Evolutionary conservation across 306 rosid genomes (phyloP), one percentile per base, ranked within the genome.

Genomic region (Biancaea sappan): DNA sequence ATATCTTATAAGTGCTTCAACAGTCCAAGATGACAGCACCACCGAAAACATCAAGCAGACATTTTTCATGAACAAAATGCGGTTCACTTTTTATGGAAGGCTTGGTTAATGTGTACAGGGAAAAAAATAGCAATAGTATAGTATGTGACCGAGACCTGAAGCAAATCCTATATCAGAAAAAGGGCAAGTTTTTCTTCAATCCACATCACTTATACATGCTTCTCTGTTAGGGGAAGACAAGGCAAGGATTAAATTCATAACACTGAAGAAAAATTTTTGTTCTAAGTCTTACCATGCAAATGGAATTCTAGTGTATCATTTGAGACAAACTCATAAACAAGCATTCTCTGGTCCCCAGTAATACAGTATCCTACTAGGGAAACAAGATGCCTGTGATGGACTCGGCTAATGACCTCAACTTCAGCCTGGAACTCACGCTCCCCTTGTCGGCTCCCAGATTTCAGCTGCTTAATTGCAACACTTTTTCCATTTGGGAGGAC

Each of bases 391-490:
- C 86, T 78, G 67, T 89, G 91, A 83, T 89, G 94, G 54, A 89
- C 86, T 24, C 88, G 91, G 65, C 86, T 69, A 68, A 89, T 86
- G 77, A 89, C 85, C 67, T 89, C 93, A 0, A 89, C 87, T 82
- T 86, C 93, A 1, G 93, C 89, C 69, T 59, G 82, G 41, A 89
- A 89, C 70, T 89, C 94, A 13, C 94, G 94, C 61, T 89, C 91
- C 59, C 91, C 91, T 37, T 89, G 91, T 29, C 79, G 58, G 21
- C 91, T 89, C 75, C 81, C 89, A 53, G 81, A 84, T 72, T 83
- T 89, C 52, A 83, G 78, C 69, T 85, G 94, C 83, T 86, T 89
- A 29, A 89, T 66, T 29, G 94, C 94, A 71, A 89, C 86, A 57
- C 29, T 66, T 83, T 85, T 89, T 66, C 89, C 94, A 83, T 79